These are phyloP conservation scores for Saccharomycopsis lassenensis DNA, from an alignment of 805 yeast genomes.

Conservation along the genomic window DNA sequence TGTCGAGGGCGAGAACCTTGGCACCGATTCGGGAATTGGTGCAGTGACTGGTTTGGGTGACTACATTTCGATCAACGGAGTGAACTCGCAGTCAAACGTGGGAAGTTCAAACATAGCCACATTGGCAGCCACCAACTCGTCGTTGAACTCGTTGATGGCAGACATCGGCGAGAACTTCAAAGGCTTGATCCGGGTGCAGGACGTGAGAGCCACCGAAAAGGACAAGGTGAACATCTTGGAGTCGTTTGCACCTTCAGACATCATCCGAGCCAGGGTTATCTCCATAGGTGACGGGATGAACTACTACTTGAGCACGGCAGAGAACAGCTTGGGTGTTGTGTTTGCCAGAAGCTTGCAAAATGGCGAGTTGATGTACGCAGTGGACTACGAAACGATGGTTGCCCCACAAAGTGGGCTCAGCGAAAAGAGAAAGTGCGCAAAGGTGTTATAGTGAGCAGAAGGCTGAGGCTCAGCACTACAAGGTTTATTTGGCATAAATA, in stretches of 20 bases:
- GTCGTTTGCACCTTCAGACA: slow-evolving; percentile 84
- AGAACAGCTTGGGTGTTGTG: slow-evolving; percentile 87
- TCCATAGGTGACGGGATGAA: slow-evolving; percentile 91
- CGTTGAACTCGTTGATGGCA: slow-evolving; percentile 37
- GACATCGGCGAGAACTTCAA: slow-evolving; percentile 85
- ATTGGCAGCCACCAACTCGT: too few species aligned
- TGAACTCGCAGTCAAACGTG: too few species aligned
- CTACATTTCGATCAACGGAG: too few species aligned
- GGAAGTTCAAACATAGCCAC: too few species aligned
- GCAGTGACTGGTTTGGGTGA: too few species aligned
- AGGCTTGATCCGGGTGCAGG: slow-evolving; percentile 79
- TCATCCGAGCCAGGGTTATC: slow-evolving; percentile 68
- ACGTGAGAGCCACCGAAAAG: slow-evolving; percentile 81
- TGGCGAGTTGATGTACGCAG: slow-evolving; percentile 73
- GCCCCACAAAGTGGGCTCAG: slow-evolving; percentile 61
- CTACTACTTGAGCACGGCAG: slow-evolving; percentile 81
- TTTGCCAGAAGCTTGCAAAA: slow-evolving; percentile 63
- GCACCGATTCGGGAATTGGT: too few species aligned
- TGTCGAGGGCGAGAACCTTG: slow-evolving; percentile 54
- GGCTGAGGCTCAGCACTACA: too few species aligned
- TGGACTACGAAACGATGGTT: slow-evolving; percentile 95
- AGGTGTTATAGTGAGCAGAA: slow-evolving; percentile 71
- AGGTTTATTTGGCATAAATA: too few species aligned
- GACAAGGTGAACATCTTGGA: slow-evolving; percentile 74
- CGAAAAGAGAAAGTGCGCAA: slow-evolving; percentile 85